A percentile compares a stretch with the other conserved stretches of the same genome.
Conservation (phyloP, 2,329 filamentous ascomycete species). For the Acephala macrosclerotiorum region DNA sequence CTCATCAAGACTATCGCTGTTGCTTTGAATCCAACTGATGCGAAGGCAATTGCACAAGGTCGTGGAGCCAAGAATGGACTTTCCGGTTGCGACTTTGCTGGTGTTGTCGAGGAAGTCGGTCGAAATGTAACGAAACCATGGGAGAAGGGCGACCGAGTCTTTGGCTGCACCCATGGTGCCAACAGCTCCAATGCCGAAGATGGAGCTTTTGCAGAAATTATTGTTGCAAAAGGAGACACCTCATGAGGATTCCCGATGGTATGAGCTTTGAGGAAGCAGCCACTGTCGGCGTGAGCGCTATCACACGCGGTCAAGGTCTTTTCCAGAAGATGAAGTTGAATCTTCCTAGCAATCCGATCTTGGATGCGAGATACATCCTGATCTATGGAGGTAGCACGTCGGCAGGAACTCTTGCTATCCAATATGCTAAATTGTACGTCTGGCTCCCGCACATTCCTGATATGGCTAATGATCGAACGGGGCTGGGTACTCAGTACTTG, state of each 20-base stretch:
- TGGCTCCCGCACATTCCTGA: too few species aligned
- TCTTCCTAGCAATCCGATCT: slow-evolving; percentile 19
- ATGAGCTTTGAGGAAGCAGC: slow-evolving; percentile 22
- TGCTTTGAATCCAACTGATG: slow-evolving; percentile 31
- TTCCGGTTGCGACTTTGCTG: slow-evolving; percentile 32
- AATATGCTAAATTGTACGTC: slow-evolving; percentile 29
- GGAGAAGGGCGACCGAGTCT: slow-evolving; percentile 30
- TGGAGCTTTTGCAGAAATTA: slow-evolving; percentile 33
- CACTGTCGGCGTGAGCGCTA: slow-evolving; percentile 27
- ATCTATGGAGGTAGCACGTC: slow-evolving; percentile 40
- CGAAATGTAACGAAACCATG: slow-evolving; percentile 28
- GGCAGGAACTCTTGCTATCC: slow-evolving; percentile 43
- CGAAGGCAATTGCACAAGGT: slow-evolving; percentile 18
- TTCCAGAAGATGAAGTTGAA: slow-evolving; percentile 28
- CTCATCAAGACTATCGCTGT: slow-evolving; percentile 28
- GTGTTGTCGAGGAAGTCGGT: slow-evolving; percentile 29
- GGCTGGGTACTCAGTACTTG: slow-evolving; percentile 38
- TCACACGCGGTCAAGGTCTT: slow-evolving; percentile 33
- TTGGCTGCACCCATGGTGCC: slow-evolving; percentile 27
- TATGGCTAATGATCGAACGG: too few species aligned
- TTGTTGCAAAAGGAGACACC: slow-evolving; percentile 28
- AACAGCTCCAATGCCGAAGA: slow-evolving; percentile 25
- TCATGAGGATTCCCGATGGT: slow-evolving; percentile 23
- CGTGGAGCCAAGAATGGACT: slow-evolving; percentile 16
- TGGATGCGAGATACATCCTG: slow-evolving; percentile 40